Percentiles rank a stretch among this genome's conserved stretches.
phyloP scores from a whole-genome alignment of 1,284 basidiomycete species.

The Rhizoctonia solani region DNA sequence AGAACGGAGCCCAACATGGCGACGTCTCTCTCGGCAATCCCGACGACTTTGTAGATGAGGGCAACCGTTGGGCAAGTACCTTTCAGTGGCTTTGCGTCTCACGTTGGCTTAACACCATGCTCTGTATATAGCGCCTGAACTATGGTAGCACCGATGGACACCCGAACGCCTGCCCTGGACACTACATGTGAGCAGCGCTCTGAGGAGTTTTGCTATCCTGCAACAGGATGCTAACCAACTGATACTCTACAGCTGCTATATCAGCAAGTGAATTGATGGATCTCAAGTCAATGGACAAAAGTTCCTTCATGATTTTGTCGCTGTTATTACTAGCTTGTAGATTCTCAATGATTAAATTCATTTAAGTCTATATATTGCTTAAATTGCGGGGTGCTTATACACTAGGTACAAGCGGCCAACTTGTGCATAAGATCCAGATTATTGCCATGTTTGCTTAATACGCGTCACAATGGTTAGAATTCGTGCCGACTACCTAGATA shows the following conservation, averaged over 20 bases:
- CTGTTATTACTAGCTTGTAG: no score
- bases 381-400: no score
- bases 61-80: conserved; percentile 25
- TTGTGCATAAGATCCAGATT: no score
- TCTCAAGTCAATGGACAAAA: no score
- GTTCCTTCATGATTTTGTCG: no score
- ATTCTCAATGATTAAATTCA: no score
- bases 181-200: conserved; percentile 13
- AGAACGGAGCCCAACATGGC: conserved; percentile 1
- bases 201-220: neutral
- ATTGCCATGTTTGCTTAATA: no score
- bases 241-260: conserved; percentile 5
- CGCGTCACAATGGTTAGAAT: no score
- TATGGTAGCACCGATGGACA: conserved; percentile 31
- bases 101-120: neutral
- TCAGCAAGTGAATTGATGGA: conserved; percentile 5
- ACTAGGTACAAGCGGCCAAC: no score
- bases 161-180: conserved; percentile 28
- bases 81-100: neutral
- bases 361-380: no score
- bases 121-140: conserved; percentile 14
- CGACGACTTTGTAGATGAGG: conserved; percentile 23
- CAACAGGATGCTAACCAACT: neutral
- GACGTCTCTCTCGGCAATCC: conserved; percentile 28
- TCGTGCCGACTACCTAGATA: no score